Evolutionary conservation across 208 protist species (phyloP).

Genomic region (Trypanosomatidae sp.): DNA sequence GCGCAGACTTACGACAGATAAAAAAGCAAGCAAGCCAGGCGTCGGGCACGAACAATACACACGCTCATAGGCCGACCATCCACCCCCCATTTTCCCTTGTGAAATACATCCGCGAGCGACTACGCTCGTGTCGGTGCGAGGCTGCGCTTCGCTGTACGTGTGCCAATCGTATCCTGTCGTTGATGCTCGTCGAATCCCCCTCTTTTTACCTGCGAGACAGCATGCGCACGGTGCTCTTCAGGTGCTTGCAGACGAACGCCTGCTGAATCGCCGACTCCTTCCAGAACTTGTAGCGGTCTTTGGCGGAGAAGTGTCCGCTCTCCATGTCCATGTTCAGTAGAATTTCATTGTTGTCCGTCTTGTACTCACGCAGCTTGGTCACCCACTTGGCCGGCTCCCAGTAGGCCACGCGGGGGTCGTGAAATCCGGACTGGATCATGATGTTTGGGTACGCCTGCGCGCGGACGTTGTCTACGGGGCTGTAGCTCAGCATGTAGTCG

Average conservation of each 20-base stretch:
- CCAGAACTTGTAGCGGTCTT: constrained; percentile 91
- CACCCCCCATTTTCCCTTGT: not conserved
- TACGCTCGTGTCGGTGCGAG: not conserved
- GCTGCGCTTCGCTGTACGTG: not conserved
- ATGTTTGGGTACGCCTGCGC: constrained; percentile 85
- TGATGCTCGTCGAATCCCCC: not conserved
- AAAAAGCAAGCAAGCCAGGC: not conserved
- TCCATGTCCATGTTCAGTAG: constrained; percentile 91
- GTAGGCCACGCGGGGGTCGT: constrained; percentile 91
- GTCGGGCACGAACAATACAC: not conserved
- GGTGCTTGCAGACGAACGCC: constrained; percentile 89
- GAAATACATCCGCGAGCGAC: not conserved
- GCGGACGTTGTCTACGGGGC: constrained; percentile 91
- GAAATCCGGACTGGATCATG: constrained; percentile 81
- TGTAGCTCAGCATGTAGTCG: constrained; percentile 96
- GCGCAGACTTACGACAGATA: not conserved
- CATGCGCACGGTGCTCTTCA: constrained; percentile 60
- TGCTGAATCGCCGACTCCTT: constrained; percentile 87
- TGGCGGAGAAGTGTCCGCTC: constrained; percentile 89
- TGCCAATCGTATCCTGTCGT: not conserved
- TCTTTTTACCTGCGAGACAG: constrained; percentile 40
- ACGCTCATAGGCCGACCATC: not conserved
- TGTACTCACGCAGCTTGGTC: constrained; percentile 76
- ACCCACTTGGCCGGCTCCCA: constrained; percentile 93
- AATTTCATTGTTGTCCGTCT: constrained; percentile 82